Evolutionary conservation across 495 filamentous ascomycete species (phyloP).

Genomic region (Astrothelium macrocarpum): DNA sequence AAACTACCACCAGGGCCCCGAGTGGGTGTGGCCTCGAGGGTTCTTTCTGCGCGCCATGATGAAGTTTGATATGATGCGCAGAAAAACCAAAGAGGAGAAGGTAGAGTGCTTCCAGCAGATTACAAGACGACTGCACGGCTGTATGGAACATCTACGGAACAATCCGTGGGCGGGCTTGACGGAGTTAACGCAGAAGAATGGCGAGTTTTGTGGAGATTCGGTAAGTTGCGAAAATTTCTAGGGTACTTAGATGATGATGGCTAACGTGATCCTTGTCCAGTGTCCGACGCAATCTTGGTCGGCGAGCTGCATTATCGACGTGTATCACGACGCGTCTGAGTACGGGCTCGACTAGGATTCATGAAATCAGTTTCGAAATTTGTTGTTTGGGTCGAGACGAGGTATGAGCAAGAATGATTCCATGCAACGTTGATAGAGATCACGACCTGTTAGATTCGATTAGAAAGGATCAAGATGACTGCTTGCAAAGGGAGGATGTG

Average conservation of each 20-base stretch:
- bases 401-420: neutral
- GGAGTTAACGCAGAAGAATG: slow-evolving; percentile 85
- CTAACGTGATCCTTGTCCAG: slow-evolving; percentile 34
- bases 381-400: neutral
- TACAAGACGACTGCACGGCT: slow-evolving; percentile 68
- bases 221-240: slow-evolving; percentile 41
- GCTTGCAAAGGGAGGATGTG: neutral
- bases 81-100: slow-evolving; percentile 53
- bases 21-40: slow-evolving; percentile 98
- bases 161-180: slow-evolving; percentile 87
- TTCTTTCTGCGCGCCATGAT: slow-evolving; percentile 88
- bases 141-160: slow-evolving; percentile 64
- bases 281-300: slow-evolving; percentile 96
- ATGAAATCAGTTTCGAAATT: neutral
- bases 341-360: slow-evolving; percentile 13
- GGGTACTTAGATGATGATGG: neutral
- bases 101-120: slow-evolving; percentile 92
- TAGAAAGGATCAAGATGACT: neutral
- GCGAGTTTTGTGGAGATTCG: slow-evolving; percentile 75
- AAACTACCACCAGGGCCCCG: slow-evolving; percentile 96
- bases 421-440: neutral
- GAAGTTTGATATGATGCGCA: slow-evolving; percentile 74
- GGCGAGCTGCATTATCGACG: slow-evolving; percentile 81
- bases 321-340: slow-evolving; percentile 79
- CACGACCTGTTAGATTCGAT: neutral